Conservation (phyloP, 2,329 filamentous ascomycete species). For the Nannizziopsis arthrosporioides region DNA sequence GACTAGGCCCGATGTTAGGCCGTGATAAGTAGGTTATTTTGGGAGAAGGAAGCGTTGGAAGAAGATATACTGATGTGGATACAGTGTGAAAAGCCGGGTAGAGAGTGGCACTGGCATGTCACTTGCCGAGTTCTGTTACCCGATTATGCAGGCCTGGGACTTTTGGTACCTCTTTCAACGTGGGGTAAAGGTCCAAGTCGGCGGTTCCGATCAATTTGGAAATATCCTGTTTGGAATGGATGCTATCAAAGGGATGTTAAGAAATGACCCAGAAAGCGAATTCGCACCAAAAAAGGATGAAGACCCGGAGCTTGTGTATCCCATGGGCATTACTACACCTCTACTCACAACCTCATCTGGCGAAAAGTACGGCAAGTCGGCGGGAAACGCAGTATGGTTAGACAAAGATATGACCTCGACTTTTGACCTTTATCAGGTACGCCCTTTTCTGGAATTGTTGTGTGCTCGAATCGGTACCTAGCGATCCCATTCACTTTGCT, state of each 20-base stretch:
- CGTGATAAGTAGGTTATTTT: constrained; percentile 62
- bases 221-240: constrained; percentile 91
- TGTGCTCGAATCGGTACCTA: not conserved
- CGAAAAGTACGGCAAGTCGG: constrained; percentile 87
- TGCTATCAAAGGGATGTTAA: constrained; percentile 62
- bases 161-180: constrained; percentile 79
- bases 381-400: constrained; percentile 89
- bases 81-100: constrained; percentile 67
- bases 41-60: too few relatives aligned
- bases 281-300: constrained; percentile 14
- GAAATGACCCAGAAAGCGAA: constrained; percentile 36
- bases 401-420: constrained; percentile 66
- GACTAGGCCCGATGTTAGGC: constrained; percentile 75
- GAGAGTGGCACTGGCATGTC: constrained; percentile 85
- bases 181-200: constrained; percentile 72
- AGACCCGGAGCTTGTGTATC: constrained; percentile 32
- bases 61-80: not conserved
- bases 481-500: constrained; percentile 13
- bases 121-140: constrained; percentile 85
- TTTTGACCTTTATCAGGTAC: constrained; percentile 71
- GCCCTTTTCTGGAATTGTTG: not conserved
- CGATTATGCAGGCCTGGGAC: constrained; percentile 88
- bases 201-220: constrained; percentile 89
- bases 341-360: constrained; percentile 76
- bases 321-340: constrained; percentile 81